Conservation (phyloP, 495 filamentous ascomycete genomes). For the Terfezia boudieri region DNA sequence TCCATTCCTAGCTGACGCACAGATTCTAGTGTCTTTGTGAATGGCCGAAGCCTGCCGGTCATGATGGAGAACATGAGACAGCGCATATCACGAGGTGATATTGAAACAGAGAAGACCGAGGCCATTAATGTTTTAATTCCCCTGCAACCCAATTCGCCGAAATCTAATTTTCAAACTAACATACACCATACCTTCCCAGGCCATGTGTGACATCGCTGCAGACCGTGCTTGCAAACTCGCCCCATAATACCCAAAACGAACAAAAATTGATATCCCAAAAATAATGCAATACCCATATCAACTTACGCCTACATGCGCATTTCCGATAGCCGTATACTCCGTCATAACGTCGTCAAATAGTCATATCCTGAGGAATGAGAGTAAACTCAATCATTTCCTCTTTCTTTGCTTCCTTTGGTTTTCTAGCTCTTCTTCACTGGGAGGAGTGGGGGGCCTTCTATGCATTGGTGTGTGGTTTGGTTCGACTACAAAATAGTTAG, state of each 20-base stretch:
- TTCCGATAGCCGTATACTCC: too few relatives aligned
- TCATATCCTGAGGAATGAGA: background rate
- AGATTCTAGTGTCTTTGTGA: constrained; percentile 51
- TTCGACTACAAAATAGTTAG: background rate
- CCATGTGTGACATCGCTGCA: too few relatives aligned
- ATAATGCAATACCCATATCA: too few relatives aligned
- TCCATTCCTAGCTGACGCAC: background rate
- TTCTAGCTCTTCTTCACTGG: constrained; percentile 14
- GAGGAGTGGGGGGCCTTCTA: constrained; percentile 15
- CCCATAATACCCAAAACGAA: too few relatives aligned
- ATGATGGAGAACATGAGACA: constrained; percentile 72
- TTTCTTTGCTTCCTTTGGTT: constrained; percentile 9
- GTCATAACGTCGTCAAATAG: too few relatives aligned
- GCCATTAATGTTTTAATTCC: constrained; percentile 41
- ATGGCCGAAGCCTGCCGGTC: constrained; percentile 45
- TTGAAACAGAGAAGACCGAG: constrained; percentile 43
- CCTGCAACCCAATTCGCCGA: too few relatives aligned
- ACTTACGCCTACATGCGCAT: too few relatives aligned
- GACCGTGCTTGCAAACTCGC: too few relatives aligned
- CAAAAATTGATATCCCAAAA: too few relatives aligned
- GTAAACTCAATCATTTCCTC: constrained; percentile 11
- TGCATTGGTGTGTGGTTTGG: constrained; percentile 14
- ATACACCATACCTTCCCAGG: too few relatives aligned
- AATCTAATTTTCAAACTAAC: too few relatives aligned
- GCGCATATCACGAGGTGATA: constrained; percentile 48